Evolutionary conservation across 768 basidiomycete genomes (phyloP).

Genomic region (Gyrodon lividus): DNA sequence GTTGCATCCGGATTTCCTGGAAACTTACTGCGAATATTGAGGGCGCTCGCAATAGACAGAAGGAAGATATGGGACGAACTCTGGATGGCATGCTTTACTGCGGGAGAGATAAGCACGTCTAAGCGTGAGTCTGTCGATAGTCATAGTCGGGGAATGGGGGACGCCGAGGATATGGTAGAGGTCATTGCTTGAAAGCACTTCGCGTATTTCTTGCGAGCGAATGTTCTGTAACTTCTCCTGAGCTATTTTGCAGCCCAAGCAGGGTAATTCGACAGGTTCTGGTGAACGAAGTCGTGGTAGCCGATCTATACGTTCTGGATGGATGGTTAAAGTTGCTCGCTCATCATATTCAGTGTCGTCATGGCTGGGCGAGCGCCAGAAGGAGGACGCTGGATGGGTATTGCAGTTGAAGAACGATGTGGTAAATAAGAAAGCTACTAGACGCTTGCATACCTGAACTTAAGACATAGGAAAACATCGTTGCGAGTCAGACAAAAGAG

Average conservation of each 20-base stretch:
- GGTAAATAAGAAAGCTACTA: too few species aligned
- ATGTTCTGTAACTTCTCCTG: constrained; percentile 11
- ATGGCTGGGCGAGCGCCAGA: constrained; percentile 64
- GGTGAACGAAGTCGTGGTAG: constrained; percentile 17
- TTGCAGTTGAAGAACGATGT: constrained; percentile 1
- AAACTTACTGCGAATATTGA: constrained; percentile 61
- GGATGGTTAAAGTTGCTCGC: constrained; percentile 31
- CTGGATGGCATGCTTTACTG: constrained; percentile 80
- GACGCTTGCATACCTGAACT: constrained; percentile 23
- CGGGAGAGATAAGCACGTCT: constrained; percentile 74
- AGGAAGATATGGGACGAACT: constrained; percentile 50
- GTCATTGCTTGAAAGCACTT: constrained; percentile 61
- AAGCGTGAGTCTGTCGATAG: constrained; percentile 59
- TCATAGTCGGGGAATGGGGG: constrained; percentile 39
- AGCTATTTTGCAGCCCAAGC: constrained; percentile 1
- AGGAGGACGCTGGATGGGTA: constrained; percentile 45
- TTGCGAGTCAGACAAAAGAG: constrained; percentile 11
- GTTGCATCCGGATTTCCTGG: constrained; percentile 73
- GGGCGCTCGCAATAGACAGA: constrained; percentile 3
- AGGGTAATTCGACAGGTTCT: constrained; percentile 1
- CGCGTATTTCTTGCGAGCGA: constrained; percentile 27
- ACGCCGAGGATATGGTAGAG: constrained; percentile 76
- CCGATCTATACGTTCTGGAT: constrained; percentile 31
- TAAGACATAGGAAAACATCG: constrained; percentile 34
- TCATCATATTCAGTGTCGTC: constrained; percentile 46